These are phyloP conservation scores for Salix arbutifolia DNA, from an alignment of 345 rosid species.

Conservation along the genomic window DNA sequence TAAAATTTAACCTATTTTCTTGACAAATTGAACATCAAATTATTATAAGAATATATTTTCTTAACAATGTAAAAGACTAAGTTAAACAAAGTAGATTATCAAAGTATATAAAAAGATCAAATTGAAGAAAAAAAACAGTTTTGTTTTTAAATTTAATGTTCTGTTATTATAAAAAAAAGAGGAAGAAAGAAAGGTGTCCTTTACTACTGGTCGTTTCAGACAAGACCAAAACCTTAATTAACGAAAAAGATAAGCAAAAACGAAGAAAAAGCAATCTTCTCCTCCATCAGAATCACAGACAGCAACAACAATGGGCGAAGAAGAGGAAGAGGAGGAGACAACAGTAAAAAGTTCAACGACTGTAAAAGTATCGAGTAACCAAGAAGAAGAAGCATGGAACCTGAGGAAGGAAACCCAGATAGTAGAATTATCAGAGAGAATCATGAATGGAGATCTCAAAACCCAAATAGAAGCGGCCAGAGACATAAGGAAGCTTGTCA, in stretches of 20 bases:
- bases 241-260: background rate
- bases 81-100: too few species aligned
- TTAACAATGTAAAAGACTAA: too few species aligned
- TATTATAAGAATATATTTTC: too few species aligned
- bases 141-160: too few species aligned
- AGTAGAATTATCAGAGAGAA: slow-evolving; percentile 40
- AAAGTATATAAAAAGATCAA: too few species aligned
- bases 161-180: too few species aligned
- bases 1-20: too few species aligned
- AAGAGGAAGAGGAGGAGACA: slow-evolving; percentile 21
- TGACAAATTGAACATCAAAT: too few species aligned
- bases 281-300: too few species aligned
- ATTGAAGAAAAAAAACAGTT: too few species aligned
- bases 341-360: background rate
- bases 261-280: background rate
- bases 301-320: slow-evolving; percentile 6
- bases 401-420: slow-evolving; percentile 44
- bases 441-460: slow-evolving; percentile 54
- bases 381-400: slow-evolving; percentile 45
- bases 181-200: too few species aligned
- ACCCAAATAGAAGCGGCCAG: slow-evolving; percentile 63
- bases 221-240: background rate
- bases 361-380: slow-evolving; percentile 12
- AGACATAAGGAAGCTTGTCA: slow-evolving; percentile 49
- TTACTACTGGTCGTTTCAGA: background rate